Evolutionary conservation across 1,139 yeast species (phyloP).

Genomic region (Blastobotrys petasosporus): DNA sequence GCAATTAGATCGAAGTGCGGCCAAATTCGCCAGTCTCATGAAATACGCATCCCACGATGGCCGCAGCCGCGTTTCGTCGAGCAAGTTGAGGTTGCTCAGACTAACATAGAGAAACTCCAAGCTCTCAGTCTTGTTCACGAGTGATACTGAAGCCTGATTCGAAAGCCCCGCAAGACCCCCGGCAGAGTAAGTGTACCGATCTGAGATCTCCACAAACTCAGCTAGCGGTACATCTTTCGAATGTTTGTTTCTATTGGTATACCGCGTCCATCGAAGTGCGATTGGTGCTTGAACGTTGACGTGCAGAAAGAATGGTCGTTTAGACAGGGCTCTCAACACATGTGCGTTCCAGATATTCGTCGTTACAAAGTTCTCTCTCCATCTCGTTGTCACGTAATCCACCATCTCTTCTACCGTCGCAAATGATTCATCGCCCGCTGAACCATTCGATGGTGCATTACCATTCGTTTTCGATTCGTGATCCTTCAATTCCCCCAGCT

Average conservation of each 20-base stretch:
- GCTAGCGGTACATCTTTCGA: constrained; percentile 13
- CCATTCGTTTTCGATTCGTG: not conserved
- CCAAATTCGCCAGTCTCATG: constrained; percentile 87
- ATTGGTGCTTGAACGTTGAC: constrained; percentile 75
- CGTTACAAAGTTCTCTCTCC: constrained; percentile 62
- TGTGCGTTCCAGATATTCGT: constrained; percentile 43
- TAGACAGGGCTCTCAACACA: constrained; percentile 47
- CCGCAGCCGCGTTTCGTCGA: constrained; percentile 59
- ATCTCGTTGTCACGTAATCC: constrained; percentile 60
- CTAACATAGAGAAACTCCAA: constrained; percentile 46
- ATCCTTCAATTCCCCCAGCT: not conserved
- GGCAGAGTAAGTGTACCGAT: constrained; percentile 38
- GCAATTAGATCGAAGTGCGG: constrained; percentile 88
- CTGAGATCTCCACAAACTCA: constrained; percentile 45
- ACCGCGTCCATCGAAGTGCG: constrained; percentile 47
- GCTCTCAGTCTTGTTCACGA: constrained; percentile 52
- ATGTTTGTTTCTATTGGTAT: constrained; percentile 14
- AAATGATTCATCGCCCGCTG: not conserved
- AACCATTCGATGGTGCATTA: not conserved
- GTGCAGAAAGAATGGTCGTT: constrained; percentile 83
- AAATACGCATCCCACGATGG: constrained; percentile 97
- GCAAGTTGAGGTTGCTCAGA: constrained; percentile 49
- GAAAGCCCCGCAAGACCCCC: constrained; percentile 46
- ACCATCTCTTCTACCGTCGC: constrained; percentile 43
- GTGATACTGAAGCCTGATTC: constrained; percentile 52